phyloP scores from a whole-genome alignment of 352 stramenopile genomes.

The Pythium aquatile region DNA sequence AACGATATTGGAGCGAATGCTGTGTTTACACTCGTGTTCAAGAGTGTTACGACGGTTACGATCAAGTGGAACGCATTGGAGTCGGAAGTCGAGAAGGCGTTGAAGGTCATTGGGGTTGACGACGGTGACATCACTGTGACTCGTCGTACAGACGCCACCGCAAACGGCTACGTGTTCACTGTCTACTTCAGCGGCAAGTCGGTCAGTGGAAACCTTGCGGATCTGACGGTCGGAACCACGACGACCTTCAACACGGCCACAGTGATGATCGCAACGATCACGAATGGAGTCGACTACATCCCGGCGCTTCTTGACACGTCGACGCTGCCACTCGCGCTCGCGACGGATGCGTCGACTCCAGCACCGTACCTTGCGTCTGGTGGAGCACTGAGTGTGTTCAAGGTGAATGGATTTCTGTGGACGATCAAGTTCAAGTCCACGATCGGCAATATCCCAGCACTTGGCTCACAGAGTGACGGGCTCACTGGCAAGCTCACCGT shows the following conservation, averaged over 20 bases:
- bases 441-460: constrained; percentile 56
- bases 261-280: constrained; percentile 33
- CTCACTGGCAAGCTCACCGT: constrained; percentile 31
- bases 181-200: constrained; percentile 68
- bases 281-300: constrained; percentile 33
- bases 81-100: constrained; percentile 34
- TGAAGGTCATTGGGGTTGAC: constrained; percentile 22
- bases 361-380: constrained; percentile 40
- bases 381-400: constrained; percentile 51
- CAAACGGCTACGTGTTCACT: constrained; percentile 66
- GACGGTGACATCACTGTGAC: constrained; percentile 53
- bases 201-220: constrained; percentile 37
- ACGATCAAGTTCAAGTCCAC: constrained; percentile 80
- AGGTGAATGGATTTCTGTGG: constrained; percentile 80
- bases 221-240: constrained; percentile 23
- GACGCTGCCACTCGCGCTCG: constrained; percentile 47
- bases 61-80: constrained; percentile 70
- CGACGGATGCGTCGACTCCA: constrained; percentile 23
- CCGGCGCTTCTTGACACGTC: constrained; percentile 33
- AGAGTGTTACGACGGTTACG: constrained; percentile 25
- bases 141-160: constrained; percentile 34
- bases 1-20: constrained; percentile 34
- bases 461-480: constrained; percentile 33
- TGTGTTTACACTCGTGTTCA: constrained; percentile 46
- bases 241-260: constrained; percentile 34